Percentiles rank a stretch among this genome's conserved stretches.
These are phyloP conservation scores for Yamadazyma insecticola DNA, from an alignment of 805 yeast genomes.

Conservation along the genomic window DNA sequence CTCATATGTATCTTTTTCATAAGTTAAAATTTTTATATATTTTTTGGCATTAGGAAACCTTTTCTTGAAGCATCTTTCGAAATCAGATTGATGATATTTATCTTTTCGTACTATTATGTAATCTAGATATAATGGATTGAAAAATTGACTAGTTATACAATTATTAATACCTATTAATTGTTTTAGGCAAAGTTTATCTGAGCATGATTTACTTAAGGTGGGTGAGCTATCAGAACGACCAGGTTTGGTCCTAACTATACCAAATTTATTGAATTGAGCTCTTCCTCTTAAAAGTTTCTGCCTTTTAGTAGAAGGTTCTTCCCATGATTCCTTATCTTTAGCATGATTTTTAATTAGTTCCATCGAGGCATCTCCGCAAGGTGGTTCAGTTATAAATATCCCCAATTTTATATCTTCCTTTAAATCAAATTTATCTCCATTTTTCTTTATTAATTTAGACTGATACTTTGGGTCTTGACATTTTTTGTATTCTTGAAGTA, in stretches of 20 bases:
- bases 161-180: conserved; percentile 57
- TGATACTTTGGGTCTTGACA: neutral
- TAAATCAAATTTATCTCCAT: conserved; percentile 20
- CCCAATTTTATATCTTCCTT: conserved; percentile 43
- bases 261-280: conserved; percentile 48
- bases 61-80: conserved; percentile 39
- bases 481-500: conserved; percentile 44
- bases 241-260: conserved; percentile 85
- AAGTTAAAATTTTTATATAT: conserved; percentile 19
- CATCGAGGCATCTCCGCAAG: conserved; percentile 91
- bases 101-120: conserved; percentile 46
- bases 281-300: conserved; percentile 52
- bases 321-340: conserved; percentile 18
- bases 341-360: conserved; percentile 16
- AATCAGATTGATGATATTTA: conserved; percentile 20
- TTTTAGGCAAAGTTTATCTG: conserved; percentile 70
- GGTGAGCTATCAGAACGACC: conserved; percentile 77
- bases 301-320: conserved; percentile 1
- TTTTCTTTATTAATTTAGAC: conserved; percentile 10
- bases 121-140: conserved; percentile 35
- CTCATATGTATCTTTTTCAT: conserved; percentile 15
- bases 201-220: conserved; percentile 79
- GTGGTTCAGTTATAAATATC: conserved; percentile 67
- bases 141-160: conserved; percentile 32
- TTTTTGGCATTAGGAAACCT: conserved; percentile 12